Base-by-base conservation (phyloP, 1,284 basidiomycete genomes). In the Puccinia brachypodii region DNA sequence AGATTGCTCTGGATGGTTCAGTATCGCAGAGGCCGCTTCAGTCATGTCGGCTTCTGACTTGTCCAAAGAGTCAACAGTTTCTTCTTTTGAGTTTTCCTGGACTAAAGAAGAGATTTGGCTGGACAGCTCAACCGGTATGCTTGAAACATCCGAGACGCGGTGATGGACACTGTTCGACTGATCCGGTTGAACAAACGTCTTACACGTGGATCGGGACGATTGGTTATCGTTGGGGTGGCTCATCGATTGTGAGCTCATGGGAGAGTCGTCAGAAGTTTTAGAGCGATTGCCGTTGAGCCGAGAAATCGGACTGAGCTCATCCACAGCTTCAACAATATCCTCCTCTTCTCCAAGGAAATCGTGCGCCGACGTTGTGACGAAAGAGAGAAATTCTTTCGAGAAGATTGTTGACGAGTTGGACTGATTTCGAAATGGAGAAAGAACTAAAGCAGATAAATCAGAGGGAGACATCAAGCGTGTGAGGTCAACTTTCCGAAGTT, bases 401-500 rank as follows among this genome's bases (percentile, higher is more conserved):
- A 47, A 50, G 22, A 56, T 8, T 6, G 44, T 53, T 28, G 69
- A 72, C 9, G 25, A 36, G 31, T 40, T 53, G 31, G 69, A 36
- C 36, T 56, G 69, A 47, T 53, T 72, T 53, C 25, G 69, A 22
- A 53, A 72, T 38, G 69, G 69, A 13, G 69, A 33, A 33, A 53
- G 16, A 31, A 72, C 28, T 31, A 72, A 38, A 53, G 25, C 47
- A 36, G 69, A 53, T 28, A 72, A 28, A 14, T 72, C 47, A 6
- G 33, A 3, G 13, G 47, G 33, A 53, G 69, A 16, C 58, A 75
- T 60, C 56, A 75, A 62, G 14, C 14, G 40, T n/a, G 3, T 19
- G 28, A 75, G 58, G 38, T 75, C 40, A 7, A 62, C 73, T 1
- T 58, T 58, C 13, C 33, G 31, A 42, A 75, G 31, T 62, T 60